Base-by-base conservation (phyloP, 192 early-diverging fungal species). In the Podila verticillata region DNA sequence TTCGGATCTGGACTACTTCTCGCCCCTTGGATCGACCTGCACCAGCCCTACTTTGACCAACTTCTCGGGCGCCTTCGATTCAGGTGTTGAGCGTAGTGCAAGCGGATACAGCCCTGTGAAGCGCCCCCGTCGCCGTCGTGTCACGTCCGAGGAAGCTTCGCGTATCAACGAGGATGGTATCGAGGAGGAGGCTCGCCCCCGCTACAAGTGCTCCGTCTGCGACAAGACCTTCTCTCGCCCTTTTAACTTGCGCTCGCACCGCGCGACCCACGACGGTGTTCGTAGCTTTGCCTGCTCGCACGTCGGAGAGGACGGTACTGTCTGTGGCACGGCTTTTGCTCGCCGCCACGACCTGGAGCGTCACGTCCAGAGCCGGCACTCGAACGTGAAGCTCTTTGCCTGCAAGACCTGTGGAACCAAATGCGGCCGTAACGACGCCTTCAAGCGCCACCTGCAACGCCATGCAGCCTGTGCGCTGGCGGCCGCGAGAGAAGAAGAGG, bases 201-300 rank as follows among this genome's bases (percentile, higher is more conserved):
- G 70, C 1, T 80, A 68, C 70, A 49, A 65, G 56, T 80, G 77
- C 47, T 49, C 44, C 5, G 70, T 75, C 13, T 88, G 87, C 61
- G 61, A 69, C 22, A 88, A 88, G 65, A 82, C 86, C 1, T 92
- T 90, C 68, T 91, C 90, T 19, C 82, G 91, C 15, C 87, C 90
- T 2, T 93, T 91, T 70, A 93, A 93, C 70, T 75, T 93, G 61
- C 91, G 92, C 48, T 91, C 89, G 0, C 92, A 93, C 58, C 86
- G 86, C 10, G 83, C 87, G 20, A 85, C 87, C 1, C 92, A 93
- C 58, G 89, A 88, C 28, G 89, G 87, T 47, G 90, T 91, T 60
- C 72, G 87, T 51, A 90, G 90, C 30, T 93, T 85, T 75, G 73
- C 59, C 2, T 93, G 92, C 84, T 73, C 84, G 24, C 86, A 68